phyloP scores from a whole-genome alignment of 2,329 filamentous ascomycete species.

The Aureobasidium pullulans region DNA sequence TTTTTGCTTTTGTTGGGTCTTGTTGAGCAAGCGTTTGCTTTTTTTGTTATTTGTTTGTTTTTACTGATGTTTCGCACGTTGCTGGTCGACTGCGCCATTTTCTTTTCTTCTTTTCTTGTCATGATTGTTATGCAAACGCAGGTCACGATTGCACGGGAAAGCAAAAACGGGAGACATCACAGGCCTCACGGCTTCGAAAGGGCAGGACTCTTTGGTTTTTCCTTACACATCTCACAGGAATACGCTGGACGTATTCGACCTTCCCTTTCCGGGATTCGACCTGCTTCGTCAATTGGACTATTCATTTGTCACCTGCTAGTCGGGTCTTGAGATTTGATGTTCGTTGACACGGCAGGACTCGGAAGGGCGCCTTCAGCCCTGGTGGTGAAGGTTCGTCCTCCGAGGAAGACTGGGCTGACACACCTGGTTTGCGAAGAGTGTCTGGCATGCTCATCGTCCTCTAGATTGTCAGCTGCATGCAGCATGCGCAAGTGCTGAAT shows the following conservation, averaged over 20 bases:
- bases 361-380: neutral
- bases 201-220: slow-evolving; percentile 3
- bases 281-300: too few relatives aligned
- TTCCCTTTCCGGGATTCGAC: neutral
- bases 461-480: neutral
- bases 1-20: slow-evolving; percentile 3
- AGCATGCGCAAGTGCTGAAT: neutral
- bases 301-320: neutral
- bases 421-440: neutral
- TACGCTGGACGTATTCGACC: neutral
- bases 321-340: neutral
- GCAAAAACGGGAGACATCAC: slow-evolving; percentile 1
- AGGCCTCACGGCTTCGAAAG: slow-evolving; percentile 11
- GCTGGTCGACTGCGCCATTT: neutral
- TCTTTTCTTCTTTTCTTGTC: neutral
- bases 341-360: neutral
- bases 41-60: neutral
- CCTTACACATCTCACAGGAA: neutral
- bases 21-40: slow-evolving; percentile 10
- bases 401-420: neutral
- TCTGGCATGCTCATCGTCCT: neutral
- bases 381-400: neutral
- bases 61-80: neutral
- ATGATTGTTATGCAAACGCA: slow-evolving; percentile 13
- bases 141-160: slow-evolving; percentile 13